phyloP scores from a whole-genome alignment of 2,329 filamentous ascomycete genomes.

The Claviceps spartinae region DNA sequence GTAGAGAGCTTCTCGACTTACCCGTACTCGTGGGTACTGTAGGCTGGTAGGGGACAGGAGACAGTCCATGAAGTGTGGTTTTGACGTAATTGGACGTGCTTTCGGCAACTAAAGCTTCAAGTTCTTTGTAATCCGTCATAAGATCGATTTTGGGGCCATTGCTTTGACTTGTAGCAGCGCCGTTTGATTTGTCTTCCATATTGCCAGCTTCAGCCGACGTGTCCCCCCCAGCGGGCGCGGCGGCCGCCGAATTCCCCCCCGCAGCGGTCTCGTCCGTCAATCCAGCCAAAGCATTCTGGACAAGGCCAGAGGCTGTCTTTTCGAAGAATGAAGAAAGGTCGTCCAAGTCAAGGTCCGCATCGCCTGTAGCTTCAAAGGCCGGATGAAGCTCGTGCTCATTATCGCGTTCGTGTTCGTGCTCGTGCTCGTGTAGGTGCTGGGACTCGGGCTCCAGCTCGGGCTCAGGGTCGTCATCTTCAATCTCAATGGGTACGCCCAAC shows the following conservation, averaged over 20 bases:
- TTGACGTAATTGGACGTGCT: constrained; percentile 32
- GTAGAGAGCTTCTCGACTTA: constrained; percentile 10
- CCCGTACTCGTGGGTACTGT: constrained; percentile 26
- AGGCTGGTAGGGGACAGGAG: constrained; percentile 28
- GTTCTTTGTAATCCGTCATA: constrained; percentile 27
- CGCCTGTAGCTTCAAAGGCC: constrained; percentile 13
- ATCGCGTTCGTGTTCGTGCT: not conserved
- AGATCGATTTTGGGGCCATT: constrained; percentile 19
- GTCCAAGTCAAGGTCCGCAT: constrained; percentile 24
- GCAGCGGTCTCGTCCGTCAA: constrained; percentile 16
- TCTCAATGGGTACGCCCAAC: constrained; percentile 22
- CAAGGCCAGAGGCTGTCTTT: constrained; percentile 26
- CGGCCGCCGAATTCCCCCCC: constrained; percentile 5
- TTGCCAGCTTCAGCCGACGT: constrained; percentile 12
- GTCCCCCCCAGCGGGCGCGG: constrained; percentile 12
- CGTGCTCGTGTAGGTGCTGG: not conserved
- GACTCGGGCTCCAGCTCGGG: not conserved
- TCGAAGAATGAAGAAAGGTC: constrained; percentile 30
- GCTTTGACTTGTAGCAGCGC: constrained; percentile 10
- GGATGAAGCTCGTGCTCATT: constrained; percentile 9
- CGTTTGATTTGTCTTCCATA: constrained; percentile 13
- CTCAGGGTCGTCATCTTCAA: constrained; percentile 15
- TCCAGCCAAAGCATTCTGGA: constrained; percentile 26
- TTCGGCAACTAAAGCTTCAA: constrained; percentile 29
- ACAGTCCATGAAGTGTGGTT: constrained; percentile 28